A percentile compares a stretch with the other conserved stretches of the same genome.
Conservation (phyloP, 2,329 filamentous ascomycete species). For the Neofusicoccum umdonicola region DNA sequence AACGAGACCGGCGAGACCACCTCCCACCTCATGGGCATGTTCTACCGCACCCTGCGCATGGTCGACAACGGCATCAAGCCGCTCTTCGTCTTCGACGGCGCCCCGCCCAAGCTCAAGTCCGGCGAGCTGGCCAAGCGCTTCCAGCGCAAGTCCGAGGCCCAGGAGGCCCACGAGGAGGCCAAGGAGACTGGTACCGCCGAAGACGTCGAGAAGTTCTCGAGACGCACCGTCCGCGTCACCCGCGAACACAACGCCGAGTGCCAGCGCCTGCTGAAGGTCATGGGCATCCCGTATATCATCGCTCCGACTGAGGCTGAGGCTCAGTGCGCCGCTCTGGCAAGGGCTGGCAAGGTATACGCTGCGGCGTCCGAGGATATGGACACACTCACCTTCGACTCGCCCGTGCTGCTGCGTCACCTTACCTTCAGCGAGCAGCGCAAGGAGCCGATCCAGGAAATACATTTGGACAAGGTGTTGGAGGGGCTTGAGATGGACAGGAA, state of each 20-base stretch:
- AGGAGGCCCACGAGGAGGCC: conserved; percentile 86
- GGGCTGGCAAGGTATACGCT: conserved; percentile 92
- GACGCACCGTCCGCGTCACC: conserved; percentile 91
- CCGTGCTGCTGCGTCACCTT: conserved; percentile 85
- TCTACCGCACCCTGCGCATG: conserved; percentile 97
- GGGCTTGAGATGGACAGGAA: conserved; percentile 83
- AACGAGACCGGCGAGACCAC: conserved; percentile 95
- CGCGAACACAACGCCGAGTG: conserved; percentile 95
- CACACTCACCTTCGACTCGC: conserved; percentile 90
- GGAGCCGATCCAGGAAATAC: conserved; percentile 95
- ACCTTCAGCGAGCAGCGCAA: conserved; percentile 98
- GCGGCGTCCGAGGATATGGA: conserved; percentile 99
- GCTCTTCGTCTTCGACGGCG: conserved; percentile 95
- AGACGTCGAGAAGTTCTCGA: conserved; percentile 97
- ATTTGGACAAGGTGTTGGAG: conserved; percentile 80
- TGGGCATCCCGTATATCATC: conserved; percentile 94
- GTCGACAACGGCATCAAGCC: conserved; percentile 99
- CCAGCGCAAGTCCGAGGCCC: conserved; percentile 89
- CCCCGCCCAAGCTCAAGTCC: conserved; percentile 94
- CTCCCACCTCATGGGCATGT: conserved; percentile 98
- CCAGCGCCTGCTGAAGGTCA: conserved; percentile 83
- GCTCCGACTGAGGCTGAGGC: conserved; percentile 97
- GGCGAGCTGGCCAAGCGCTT: conserved; percentile 95
- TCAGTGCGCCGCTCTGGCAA: conserved; percentile 86
- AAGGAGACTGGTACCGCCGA: conserved; percentile 96